phyloP scores from a whole-genome alignment of 345 rosid species.

The Salix dunnii region DNA sequence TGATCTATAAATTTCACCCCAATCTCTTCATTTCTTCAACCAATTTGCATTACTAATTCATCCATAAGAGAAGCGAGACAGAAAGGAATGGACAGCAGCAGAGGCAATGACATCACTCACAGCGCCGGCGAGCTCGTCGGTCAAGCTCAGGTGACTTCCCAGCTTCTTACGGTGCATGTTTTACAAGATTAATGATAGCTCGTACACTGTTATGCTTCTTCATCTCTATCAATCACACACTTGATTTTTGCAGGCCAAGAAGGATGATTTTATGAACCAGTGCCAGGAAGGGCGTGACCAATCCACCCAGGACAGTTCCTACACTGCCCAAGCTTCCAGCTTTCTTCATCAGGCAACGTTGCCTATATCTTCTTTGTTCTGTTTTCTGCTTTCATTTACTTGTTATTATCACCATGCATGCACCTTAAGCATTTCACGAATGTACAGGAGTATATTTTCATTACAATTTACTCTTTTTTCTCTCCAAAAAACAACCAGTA shows the following conservation, averaged over 20 bases:
- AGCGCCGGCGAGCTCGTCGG: slow-evolving; percentile 1
- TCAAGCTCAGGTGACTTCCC: slow-evolving; percentile 12
- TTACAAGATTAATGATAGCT: no score
- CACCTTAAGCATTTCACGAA: no score
- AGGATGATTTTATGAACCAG: slow-evolving; percentile 8
- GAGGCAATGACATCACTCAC: neutral
- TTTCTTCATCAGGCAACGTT: slow-evolving; percentile 24
- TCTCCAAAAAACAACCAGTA: no score
- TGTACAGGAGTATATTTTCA: no score
- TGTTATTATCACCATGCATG: neutral
- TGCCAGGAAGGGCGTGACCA: neutral
- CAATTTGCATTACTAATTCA: neutral
- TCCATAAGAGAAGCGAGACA: neutral
- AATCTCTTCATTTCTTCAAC: neutral
- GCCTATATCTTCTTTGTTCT: neutral
- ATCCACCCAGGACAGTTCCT: neutral
- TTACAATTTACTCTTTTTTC: no score
- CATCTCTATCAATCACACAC: neutral
- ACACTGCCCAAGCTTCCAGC: slow-evolving; percentile 17
- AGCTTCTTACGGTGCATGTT: neutral
- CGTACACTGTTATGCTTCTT: no score
- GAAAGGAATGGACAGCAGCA: slow-evolving; percentile 12
- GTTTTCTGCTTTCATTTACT: neutral
- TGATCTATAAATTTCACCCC: neutral
- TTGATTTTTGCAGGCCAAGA: neutral